phyloP scores from a whole-genome alignment of 2,329 filamentous ascomycete genomes.

The Colletotrichum gloeosporioides region DNA sequence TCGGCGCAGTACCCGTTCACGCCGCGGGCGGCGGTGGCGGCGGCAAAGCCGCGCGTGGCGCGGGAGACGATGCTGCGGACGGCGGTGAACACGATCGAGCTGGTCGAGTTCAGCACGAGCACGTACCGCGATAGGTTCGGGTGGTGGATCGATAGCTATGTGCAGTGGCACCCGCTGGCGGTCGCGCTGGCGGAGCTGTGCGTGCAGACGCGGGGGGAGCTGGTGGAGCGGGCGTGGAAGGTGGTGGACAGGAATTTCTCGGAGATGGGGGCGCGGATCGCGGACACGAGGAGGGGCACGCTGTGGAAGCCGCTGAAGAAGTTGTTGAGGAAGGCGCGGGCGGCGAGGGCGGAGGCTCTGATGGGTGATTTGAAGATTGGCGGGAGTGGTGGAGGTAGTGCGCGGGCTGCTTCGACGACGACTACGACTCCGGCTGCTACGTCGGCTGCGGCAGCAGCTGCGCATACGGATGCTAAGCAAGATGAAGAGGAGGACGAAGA shows the following conservation, averaged over 20 bases:
- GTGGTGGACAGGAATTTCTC: slow-evolving; percentile 51
- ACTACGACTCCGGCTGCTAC: not conserved
- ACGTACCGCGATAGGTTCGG: slow-evolving; percentile 42
- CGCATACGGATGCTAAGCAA: not conserved
- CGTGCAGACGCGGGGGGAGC: slow-evolving; percentile 47
- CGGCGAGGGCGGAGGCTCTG: slow-evolving; percentile 38
- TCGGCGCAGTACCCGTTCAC: slow-evolving; percentile 50
- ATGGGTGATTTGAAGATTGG: slow-evolving; percentile 29
- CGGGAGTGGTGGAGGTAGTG: not conserved
- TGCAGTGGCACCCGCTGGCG: slow-evolving; percentile 61
- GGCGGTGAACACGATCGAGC: slow-evolving; percentile 52
- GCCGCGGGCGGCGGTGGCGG: slow-evolving; percentile 27
- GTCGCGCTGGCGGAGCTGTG: slow-evolving; percentile 59
- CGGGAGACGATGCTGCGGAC: slow-evolving; percentile 50
- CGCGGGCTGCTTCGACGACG: not conserved
- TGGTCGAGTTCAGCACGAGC: slow-evolving; percentile 36
- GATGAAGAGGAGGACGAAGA: not conserved
- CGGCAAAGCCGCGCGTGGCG: slow-evolving; percentile 36
- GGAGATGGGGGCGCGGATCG: slow-evolving; percentile 48
- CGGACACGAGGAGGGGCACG: slow-evolving; percentile 53
- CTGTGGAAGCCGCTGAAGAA: slow-evolving; percentile 62
- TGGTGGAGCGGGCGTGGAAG: slow-evolving; percentile 55
- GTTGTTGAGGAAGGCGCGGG: slow-evolving; percentile 54
- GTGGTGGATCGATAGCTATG: slow-evolving; percentile 56
- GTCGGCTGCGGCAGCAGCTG: not conserved